These are phyloP conservation scores for Gymnopilus junonius DNA, from an alignment of 768 basidiomycete genomes.

Conservation along the genomic window DNA sequence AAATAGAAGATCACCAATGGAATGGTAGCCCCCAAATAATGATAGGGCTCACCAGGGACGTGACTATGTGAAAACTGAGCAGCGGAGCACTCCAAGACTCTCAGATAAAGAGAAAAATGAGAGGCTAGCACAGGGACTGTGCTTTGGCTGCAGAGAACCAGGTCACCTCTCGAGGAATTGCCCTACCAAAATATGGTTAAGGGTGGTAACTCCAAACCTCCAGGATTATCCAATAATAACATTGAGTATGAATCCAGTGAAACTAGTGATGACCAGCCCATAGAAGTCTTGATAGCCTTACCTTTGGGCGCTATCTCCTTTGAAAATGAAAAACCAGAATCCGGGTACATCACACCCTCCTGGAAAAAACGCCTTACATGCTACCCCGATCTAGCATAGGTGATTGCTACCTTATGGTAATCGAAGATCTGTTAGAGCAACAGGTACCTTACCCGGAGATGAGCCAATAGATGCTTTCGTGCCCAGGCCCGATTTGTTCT, in stretches of 20 bases:
- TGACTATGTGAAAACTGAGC: too few species aligned
- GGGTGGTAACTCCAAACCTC: conserved; percentile 21
- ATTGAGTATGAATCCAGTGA: not conserved
- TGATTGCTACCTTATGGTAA: not conserved
- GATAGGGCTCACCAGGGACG: too few species aligned
- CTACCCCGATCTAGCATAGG: not conserved
- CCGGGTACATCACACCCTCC: not conserved
- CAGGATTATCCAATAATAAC: conserved; percentile 22
- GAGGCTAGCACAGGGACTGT: conserved; percentile 18
- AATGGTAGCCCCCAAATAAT: too few species aligned
- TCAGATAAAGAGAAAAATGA: conserved; percentile 19
- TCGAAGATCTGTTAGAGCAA: not conserved
- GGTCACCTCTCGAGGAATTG: conserved; percentile 29
- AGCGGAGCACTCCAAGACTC: too few species aligned
- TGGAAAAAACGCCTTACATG: not conserved
- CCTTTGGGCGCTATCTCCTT: not conserved
- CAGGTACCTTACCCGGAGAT: not conserved
- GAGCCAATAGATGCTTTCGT: not conserved
- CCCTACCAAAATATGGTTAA: conserved; percentile 16
- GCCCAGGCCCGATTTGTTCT: not conserved
- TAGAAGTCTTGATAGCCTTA: not conserved
- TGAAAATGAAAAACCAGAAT: not conserved
- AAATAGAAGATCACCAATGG: too few species aligned
- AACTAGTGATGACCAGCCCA: too few species aligned
- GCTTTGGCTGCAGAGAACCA: conserved; percentile 24